A percentile compares a stretch with the other conserved stretches of the same genome.
phyloP scores from a whole-genome alignment of 139 green algal species.

The Diplosphaera chodatii region DNA sequence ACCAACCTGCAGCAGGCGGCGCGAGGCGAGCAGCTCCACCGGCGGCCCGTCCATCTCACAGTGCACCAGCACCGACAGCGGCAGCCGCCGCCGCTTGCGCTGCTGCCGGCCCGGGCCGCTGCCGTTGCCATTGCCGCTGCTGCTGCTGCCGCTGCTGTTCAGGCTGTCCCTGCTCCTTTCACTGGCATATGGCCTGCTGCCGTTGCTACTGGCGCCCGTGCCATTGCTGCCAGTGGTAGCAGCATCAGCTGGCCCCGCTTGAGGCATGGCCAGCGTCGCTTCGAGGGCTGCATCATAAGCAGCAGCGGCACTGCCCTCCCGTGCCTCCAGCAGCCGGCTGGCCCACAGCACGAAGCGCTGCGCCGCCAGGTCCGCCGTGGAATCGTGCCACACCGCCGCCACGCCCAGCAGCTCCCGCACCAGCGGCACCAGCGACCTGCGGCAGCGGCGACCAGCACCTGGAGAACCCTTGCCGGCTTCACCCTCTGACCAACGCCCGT shows the following conservation, averaged over 20 bases:
- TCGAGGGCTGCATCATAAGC: not conserved
- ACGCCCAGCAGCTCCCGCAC: slow-evolving; percentile 66
- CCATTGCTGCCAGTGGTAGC: too few relatives aligned
- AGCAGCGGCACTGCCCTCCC: slow-evolving; percentile 26
- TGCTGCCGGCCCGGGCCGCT: too few relatives aligned
- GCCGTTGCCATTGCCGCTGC: too few relatives aligned
- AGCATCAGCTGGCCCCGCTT: not conserved
- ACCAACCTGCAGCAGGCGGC: slow-evolving; percentile 66
- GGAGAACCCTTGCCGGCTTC: too few relatives aligned
- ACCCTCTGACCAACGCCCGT: not conserved
- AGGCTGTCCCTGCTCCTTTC: too few relatives aligned
- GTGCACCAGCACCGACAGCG: slow-evolving; percentile 77
- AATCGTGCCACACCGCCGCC: slow-evolving; percentile 76
- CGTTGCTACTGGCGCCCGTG: not conserved
- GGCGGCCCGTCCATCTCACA: slow-evolving; percentile 53
- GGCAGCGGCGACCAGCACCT: too few relatives aligned
- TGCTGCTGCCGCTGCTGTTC: too few relatives aligned
- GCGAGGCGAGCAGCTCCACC: slow-evolving; percentile 66
- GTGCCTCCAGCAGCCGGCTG: slow-evolving; percentile 63
- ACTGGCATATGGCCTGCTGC: too few relatives aligned
- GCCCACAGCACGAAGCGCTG: slow-evolving; percentile 89
- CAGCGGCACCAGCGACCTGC: slow-evolving; percentile 47
- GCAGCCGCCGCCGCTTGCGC: slow-evolving; percentile 35
- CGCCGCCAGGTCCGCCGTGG: slow-evolving; percentile 48
- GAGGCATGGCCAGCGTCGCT: too few relatives aligned